A percentile compares a stretch with the other conserved stretches of the same genome.
phyloP scores from a whole-genome alignment of 176 grass and related monocot species.

The Panicum miliaceum region DNA sequence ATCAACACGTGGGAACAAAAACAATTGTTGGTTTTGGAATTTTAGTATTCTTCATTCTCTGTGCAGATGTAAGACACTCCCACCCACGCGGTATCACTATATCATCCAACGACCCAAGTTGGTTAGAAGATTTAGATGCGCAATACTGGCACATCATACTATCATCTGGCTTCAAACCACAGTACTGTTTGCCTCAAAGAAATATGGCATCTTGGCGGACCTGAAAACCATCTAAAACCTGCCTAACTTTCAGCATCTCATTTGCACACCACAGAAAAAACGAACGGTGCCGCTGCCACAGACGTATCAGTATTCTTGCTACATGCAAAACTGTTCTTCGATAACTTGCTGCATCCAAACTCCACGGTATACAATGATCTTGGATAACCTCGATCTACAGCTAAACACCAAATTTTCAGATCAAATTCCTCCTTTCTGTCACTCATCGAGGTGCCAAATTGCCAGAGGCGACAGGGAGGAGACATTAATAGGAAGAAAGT shows the following conservation, averaged over 20 bases:
- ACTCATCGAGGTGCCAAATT: neutral
- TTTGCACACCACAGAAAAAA: neutral
- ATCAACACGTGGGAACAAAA: neutral
- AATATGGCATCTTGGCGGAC: constrained; percentile 4
- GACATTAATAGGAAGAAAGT: neutral
- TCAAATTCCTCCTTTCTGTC: neutral
- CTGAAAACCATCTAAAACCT: neutral
- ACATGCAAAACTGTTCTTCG: neutral
- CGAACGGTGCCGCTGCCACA: neutral
- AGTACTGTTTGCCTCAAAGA: neutral
- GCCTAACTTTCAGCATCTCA: constrained; percentile 16
- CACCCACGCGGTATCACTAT: neutral
- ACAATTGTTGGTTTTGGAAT: neutral
- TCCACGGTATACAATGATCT: neutral
- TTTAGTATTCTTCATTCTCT: neutral
- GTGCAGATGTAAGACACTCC: neutral
- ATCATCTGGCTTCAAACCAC: neutral
- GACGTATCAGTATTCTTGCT: neutral
- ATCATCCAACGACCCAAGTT: neutral
- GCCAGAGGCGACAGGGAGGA: neutral
- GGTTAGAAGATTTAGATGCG: neutral
- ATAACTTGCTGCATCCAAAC: neutral
- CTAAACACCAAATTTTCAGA: neutral
- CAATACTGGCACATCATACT: neutral
- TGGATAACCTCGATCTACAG: neutral